Percentiles rank a stretch among this genome's conserved stretches.
phyloP scores from a whole-genome alignment of 2,329 filamentous ascomycete genomes.

The Byssoonygena ceratinophila region DNA sequence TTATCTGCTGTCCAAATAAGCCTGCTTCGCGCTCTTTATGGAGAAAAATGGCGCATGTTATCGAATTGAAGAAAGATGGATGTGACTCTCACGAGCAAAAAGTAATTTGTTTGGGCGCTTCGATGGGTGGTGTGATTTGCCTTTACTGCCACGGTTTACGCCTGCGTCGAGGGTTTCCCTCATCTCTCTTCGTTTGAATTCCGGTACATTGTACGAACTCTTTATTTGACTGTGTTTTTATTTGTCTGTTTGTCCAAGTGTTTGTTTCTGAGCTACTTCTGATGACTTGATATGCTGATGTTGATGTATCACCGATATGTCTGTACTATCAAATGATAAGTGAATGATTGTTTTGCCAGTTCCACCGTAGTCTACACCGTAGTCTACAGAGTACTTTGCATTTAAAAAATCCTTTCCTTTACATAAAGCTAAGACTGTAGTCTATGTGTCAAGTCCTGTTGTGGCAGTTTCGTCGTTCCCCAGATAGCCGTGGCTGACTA shows the following conservation, averaged over 20 bases:
- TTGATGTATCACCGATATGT: constrained; percentile 3
- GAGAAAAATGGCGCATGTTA: not conserved
- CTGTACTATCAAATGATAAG: not conserved
- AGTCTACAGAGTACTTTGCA: not conserved
- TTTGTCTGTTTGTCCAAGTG: not conserved
- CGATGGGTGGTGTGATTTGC: not conserved
- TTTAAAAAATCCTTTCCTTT: no score
- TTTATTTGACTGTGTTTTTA: not conserved
- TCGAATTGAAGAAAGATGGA: constrained; percentile 8
- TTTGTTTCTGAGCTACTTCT: not conserved
- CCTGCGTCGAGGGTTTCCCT: not conserved
- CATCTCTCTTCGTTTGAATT: constrained; percentile 1
- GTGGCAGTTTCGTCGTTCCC: no score
- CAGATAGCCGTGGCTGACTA: no score
- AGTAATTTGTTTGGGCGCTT: not conserved
- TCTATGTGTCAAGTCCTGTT: no score
- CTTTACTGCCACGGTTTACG: not conserved
- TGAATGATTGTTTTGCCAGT: not conserved
- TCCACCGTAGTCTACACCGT: not conserved
- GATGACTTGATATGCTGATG: constrained; percentile 6
- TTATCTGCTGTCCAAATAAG: constrained; percentile 3
- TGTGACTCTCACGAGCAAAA: constrained; percentile 11
- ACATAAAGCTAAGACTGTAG: no score
- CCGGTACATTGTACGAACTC: constrained; percentile 10
- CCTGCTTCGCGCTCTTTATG: constrained; percentile 1